Percentiles rank a stretch among this genome's conserved stretches.
phyloP scores from a whole-genome alignment of 2,329 filamentous ascomycete species.

The Epichloe uncinata region DNA sequence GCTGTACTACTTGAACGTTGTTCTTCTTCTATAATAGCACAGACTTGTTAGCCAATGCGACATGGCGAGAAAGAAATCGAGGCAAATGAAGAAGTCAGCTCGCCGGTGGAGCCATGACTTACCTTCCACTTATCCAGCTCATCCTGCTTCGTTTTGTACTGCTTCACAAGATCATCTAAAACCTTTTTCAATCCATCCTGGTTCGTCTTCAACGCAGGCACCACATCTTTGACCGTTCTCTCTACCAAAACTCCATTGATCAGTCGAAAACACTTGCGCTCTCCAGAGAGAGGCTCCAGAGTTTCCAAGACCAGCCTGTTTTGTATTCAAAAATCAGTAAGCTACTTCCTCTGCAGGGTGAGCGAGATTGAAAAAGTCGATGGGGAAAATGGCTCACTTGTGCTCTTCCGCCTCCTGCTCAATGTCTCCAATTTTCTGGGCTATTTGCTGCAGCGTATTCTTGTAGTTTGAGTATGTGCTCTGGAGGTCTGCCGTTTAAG shows the following conservation, averaged over 20 bases:
- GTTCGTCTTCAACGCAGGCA: constrained; percentile 85
- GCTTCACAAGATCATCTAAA: constrained; percentile 85
- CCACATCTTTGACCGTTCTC: constrained; percentile 82
- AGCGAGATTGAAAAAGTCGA: not conserved
- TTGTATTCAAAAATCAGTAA: not conserved
- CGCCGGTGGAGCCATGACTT: constrained; percentile 17
- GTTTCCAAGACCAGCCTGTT: constrained; percentile 86
- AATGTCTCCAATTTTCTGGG: constrained; percentile 92
- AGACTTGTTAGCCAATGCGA: not conserved
- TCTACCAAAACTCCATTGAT: constrained; percentile 96
- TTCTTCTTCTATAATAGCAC: constrained; percentile 58
- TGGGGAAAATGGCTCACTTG: constrained; percentile 49
- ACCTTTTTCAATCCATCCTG: constrained; percentile 90
- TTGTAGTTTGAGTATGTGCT: constrained; percentile 67
- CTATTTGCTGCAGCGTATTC: constrained; percentile 74
- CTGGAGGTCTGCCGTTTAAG: constrained; percentile 52
- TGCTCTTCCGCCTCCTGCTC: constrained; percentile 97
- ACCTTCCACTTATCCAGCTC: constrained; percentile 99
- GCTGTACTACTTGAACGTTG: constrained; percentile 76
- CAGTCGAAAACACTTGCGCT: constrained; percentile 96
- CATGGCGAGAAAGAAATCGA: not conserved
- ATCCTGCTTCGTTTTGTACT: constrained; percentile 88
- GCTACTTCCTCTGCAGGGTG: not conserved
- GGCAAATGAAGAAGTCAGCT: not conserved
- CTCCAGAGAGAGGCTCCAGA: constrained; percentile 62